These are phyloP conservation scores for Cystoisospora suis DNA, from an alignment of 169 alveolate genomes.

Conservation along the genomic window DNA sequence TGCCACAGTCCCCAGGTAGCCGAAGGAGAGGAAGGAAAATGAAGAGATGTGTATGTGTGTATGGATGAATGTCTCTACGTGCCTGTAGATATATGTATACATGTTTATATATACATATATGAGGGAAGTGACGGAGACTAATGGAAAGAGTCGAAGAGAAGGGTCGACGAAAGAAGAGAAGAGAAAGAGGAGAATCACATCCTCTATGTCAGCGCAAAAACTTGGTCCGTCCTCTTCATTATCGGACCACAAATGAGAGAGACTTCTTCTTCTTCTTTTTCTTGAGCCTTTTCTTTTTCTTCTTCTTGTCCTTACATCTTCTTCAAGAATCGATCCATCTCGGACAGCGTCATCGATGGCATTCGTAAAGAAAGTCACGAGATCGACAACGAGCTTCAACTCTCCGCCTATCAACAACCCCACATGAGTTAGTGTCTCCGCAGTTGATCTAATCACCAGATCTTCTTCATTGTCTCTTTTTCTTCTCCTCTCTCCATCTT, in stretches of 20 bases:
- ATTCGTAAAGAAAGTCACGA: background rate
- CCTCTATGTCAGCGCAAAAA: too few relatives aligned
- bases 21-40: background rate
- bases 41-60: background rate
- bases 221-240: too few relatives aligned
- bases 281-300: too few relatives aligned
- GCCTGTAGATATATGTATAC: background rate
- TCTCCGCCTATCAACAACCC: background rate
- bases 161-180: too few relatives aligned
- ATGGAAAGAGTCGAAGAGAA: too few relatives aligned
- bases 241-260: background rate
- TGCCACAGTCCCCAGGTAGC: background rate
- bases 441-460: background rate
- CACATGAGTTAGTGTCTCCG: background rate
- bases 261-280: too few relatives aligned
- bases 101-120: background rate
- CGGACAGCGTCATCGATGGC: constrained; percentile 13
- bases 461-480: too few relatives aligned
- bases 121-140: too few relatives aligned
- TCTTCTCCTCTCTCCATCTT: background rate
- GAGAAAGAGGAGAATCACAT: too few relatives aligned
- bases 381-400: background rate
- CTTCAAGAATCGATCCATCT: background rate
- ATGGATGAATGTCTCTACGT: background rate
- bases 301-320: constrained; percentile 30